These are phyloP conservation scores for Trypanosoma lewisi DNA, from an alignment of 208 protist species.

Conservation along the genomic window DNA sequence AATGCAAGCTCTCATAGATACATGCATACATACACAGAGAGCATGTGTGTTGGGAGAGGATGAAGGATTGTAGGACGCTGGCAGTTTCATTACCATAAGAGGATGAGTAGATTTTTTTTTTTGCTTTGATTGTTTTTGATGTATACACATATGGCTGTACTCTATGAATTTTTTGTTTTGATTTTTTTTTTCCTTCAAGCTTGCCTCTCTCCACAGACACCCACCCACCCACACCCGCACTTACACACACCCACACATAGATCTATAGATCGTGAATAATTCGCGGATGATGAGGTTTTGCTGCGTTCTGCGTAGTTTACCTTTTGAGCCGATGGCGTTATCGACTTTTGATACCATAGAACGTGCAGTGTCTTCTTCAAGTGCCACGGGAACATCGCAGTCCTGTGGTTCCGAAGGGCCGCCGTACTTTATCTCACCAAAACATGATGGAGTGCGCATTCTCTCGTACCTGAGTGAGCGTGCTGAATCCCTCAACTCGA, in stretches of 20 bases:
- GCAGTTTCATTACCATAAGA: no score
- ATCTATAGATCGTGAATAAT: background rate
- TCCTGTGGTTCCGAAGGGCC: background rate
- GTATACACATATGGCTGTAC: no score
- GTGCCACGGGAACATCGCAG: constrained; percentile 1
- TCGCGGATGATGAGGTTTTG: constrained; percentile 7
- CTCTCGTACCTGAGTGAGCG: constrained; percentile 50
- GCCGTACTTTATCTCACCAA: constrained; percentile 85
- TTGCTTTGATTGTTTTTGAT: no score
- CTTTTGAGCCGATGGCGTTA: constrained; percentile 88
- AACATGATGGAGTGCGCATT: constrained; percentile 85
- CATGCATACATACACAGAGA: background rate
- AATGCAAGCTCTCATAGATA: constrained; percentile 2
- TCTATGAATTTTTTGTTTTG: no score
- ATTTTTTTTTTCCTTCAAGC: no score
- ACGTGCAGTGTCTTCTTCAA: constrained; percentile 1
- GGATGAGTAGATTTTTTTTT: no score
- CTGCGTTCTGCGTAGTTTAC: constrained; percentile 31
- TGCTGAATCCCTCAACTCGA: constrained; percentile 23
- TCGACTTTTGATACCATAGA: constrained; percentile 67
- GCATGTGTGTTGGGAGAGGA: background rate
- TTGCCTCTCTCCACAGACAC: no score
- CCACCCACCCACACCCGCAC: no score
- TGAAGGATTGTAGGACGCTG: no score
- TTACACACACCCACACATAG: no score